A percentile compares a stretch with the other conserved stretches of the same genome.
Conservation (phyloP, 129 eudicot species). For the Flaveria trinervia region DNA sequence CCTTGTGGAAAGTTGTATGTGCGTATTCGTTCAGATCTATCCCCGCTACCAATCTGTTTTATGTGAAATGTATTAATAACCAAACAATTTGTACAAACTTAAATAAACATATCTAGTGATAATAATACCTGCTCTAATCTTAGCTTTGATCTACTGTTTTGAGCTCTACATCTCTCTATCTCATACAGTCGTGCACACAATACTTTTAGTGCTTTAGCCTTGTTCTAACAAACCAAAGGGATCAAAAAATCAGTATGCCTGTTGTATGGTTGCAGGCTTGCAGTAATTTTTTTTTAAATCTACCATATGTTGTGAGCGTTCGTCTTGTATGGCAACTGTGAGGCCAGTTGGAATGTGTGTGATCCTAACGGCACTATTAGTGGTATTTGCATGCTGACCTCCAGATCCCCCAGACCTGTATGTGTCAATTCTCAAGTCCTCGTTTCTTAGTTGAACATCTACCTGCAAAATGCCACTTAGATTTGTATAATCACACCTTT, state of each 20-base stretch:
- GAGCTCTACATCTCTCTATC: constrained; percentile 69
- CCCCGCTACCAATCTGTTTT: constrained; percentile 90
- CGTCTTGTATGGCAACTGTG: constrained; percentile 89
- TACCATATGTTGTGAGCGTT: constrained; percentile 90
- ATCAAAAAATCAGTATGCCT: background rate
- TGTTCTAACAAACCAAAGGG: constrained; percentile 59
- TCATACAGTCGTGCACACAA: constrained; percentile 86
- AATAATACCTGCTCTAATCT: constrained; percentile 78
- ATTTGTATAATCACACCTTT: background rate
- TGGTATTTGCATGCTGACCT: constrained; percentile 96
- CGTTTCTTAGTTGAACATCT: constrained; percentile 81
- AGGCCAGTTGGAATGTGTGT: constrained; percentile 85
- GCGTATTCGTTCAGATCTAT: constrained; percentile 96
- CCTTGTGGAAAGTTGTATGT: constrained; percentile 99
- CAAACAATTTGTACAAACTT: constrained; percentile 7
- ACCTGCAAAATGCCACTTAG: constrained; percentile 55
- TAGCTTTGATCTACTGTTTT: constrained; percentile 67
- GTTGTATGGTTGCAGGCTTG: background rate
- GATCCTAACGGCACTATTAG: constrained; percentile 95
- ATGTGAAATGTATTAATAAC: background rate
- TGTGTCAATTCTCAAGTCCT: constrained; percentile 85
- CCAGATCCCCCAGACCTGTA: constrained; percentile 98
- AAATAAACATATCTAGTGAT: background rate
- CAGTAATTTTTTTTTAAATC: background rate
- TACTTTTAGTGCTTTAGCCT: constrained; percentile 93